Percentiles rank a stretch among this genome's conserved stretches.
Evolutionary conservation across 2,329 filamentous ascomycete genomes (phyloP).

Genomic region (Botrytis fabae): DNA sequence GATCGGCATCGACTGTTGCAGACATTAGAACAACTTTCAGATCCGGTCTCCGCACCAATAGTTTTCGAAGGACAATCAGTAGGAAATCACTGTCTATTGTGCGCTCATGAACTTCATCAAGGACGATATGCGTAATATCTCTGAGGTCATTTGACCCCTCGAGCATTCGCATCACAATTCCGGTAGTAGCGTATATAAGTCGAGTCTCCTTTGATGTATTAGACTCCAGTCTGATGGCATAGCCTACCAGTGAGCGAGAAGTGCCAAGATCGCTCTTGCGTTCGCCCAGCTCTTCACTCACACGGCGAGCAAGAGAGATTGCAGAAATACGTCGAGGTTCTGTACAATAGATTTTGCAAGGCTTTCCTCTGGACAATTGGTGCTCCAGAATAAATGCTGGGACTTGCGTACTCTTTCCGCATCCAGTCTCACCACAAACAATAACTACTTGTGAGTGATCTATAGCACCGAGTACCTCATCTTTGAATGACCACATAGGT

Average conservation of each 20-base stretch:
- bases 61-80: slow-evolving; percentile 83
- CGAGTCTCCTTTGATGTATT: slow-evolving; percentile 80
- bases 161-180: slow-evolving; percentile 98
- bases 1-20: slow-evolving; percentile 89
- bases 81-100: slow-evolving; percentile 97
- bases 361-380: slow-evolving; percentile 74
- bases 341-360: slow-evolving; percentile 93
- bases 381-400: slow-evolving; percentile 91
- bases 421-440: slow-evolving; percentile 94
- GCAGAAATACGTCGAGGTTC: slow-evolving; percentile 95
- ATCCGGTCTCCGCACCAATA: slow-evolving; percentile 72
- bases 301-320: slow-evolving; percentile 86
- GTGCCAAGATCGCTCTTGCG: slow-evolving; percentile 79
- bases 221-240: slow-evolving; percentile 89
- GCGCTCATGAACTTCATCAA: slow-evolving; percentile 97
- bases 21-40: slow-evolving; percentile 97
- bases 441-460: slow-evolving; percentile 84
- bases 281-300: slow-evolving; percentile 94
- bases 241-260: slow-evolving; percentile 80
- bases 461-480: slow-evolving; percentile 75
- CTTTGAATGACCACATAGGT: slow-evolving; percentile 84
- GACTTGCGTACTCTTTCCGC: slow-evolving; percentile 97
- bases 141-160: slow-evolving; percentile 83
- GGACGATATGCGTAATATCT: slow-evolving; percentile 88
- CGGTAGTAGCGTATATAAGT: slow-evolving; percentile 83